Evolutionary conservation across 2,329 filamentous ascomycete species (phyloP).

Genomic region (Cordyceps pruinosa): DNA sequence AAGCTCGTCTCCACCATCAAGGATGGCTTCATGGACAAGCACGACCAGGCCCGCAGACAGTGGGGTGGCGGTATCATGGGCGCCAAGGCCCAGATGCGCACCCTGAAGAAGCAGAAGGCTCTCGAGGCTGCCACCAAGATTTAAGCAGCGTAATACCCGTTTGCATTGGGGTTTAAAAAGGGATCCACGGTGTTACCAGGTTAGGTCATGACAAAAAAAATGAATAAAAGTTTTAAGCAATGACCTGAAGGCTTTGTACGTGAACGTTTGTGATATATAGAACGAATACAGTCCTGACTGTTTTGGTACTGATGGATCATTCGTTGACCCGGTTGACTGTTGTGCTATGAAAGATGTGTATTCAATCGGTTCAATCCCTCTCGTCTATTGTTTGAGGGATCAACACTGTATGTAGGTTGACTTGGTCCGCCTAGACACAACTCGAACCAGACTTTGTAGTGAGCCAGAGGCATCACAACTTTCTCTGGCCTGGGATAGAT

Average conservation of each 20-base stretch:
- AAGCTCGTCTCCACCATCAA: slow-evolving; percentile 96
- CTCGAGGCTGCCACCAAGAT: slow-evolving; percentile 95
- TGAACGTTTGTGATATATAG: neutral
- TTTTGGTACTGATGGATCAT: neutral
- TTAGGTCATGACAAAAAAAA: slow-evolving; percentile 35
- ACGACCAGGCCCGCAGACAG: slow-evolving; percentile 82
- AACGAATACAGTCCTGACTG: neutral
- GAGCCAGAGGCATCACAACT: no score
- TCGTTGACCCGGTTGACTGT: no score
- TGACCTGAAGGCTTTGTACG: neutral
- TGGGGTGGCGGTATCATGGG: slow-evolving; percentile 99
- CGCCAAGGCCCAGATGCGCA: slow-evolving; percentile 76
- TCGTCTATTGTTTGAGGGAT: no score
- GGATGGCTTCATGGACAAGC: slow-evolving; percentile 95
- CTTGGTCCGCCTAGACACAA: no score
- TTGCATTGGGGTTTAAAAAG: slow-evolving; percentile 30
- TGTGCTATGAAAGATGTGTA: no score
- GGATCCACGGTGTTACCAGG: slow-evolving; percentile 34
- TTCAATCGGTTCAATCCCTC: no score
- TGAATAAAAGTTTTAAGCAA: slow-evolving; percentile 34
- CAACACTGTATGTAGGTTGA: no score
- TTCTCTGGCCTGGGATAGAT: no score
- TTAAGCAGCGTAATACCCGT: slow-evolving; percentile 49
- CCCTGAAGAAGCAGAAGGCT: slow-evolving; percentile 87
- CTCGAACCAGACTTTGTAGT: no score